Evolutionary conservation across 805 yeast genomes (phyloP).

Genomic region (Starmera amethionina): DNA sequence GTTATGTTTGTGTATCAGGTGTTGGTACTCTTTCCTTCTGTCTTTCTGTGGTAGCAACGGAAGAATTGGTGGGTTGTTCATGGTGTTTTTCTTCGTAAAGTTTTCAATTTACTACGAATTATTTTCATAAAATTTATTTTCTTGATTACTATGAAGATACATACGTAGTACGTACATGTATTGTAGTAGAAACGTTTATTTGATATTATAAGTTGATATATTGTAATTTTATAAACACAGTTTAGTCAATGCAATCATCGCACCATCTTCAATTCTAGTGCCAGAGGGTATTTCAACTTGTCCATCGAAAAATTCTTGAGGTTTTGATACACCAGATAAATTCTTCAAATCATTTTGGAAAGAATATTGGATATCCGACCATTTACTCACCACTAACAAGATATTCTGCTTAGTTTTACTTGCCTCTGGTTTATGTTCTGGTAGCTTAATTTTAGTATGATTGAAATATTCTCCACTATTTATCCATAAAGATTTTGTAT

Average conservation of each 20-base stretch:
- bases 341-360: constrained; percentile 40
- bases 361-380: constrained; percentile 43
- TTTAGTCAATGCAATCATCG: constrained; percentile 45
- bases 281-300: constrained; percentile 42
- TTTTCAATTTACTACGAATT: no score
- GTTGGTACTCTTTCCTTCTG: no score
- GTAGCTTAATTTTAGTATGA: constrained; percentile 21
- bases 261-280: constrained; percentile 62
- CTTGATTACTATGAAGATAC: no score
- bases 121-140: no score
- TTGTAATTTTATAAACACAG: constrained; percentile 1
- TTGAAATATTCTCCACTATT: constrained; percentile 58
- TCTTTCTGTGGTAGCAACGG: no score
- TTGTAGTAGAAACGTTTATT: no score
- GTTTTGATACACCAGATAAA: constrained; percentile 43
- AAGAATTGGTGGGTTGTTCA: no score
- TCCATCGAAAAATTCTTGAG: constrained; percentile 64
- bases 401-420: constrained; percentile 19
- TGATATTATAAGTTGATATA: no score
- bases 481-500: constrained; percentile 54
- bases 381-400: constrained; percentile 54
- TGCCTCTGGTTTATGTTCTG: constrained; percentile 9
- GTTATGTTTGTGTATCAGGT: no score
- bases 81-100: no score
- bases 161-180: no score